A percentile compares a stretch with the other conserved stretches of the same genome.
Conservation (phyloP, 192 early-diverging fungal genomes). For the Rhizophagus prolifer region DNA sequence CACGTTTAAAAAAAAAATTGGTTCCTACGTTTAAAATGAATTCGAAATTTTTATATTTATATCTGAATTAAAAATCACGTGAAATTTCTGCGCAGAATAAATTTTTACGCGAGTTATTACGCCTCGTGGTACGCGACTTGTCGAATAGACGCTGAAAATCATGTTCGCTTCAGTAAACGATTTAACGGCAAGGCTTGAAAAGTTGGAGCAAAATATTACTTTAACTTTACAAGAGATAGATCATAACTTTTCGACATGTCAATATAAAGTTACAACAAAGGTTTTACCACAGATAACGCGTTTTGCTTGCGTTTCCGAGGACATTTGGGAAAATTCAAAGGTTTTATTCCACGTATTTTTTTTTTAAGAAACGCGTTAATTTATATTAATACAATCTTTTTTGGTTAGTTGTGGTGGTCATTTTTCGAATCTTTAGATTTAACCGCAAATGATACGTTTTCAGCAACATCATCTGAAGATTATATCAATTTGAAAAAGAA, state of each 20-base stretch:
- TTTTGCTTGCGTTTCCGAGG: constrained; percentile 43
- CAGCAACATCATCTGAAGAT: background rate
- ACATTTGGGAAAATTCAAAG: constrained; percentile 47
- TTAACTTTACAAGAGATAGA: constrained; percentile 56
- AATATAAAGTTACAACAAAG: constrained; percentile 49
- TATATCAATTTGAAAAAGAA: constrained; percentile 7
- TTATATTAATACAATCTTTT: background rate
- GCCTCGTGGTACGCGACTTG: too few relatives aligned
- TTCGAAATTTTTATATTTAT: too few relatives aligned
- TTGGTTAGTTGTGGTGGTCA: constrained; percentile 17
- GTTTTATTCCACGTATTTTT: constrained; percentile 25
- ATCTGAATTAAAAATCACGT: too few relatives aligned
- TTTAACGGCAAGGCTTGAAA: constrained; percentile 37
- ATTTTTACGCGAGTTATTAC: too few relatives aligned
- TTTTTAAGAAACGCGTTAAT: background rate
- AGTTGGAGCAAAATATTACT: constrained; percentile 56
- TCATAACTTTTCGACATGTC: constrained; percentile 55
- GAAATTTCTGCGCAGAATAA: too few relatives aligned
- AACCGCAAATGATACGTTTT: constrained; percentile 10
- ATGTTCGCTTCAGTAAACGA: constrained; percentile 13
- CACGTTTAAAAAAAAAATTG: too few relatives aligned
- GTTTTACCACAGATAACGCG: constrained; percentile 52
- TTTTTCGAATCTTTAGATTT: constrained; percentile 30
- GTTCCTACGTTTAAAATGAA: too few relatives aligned
- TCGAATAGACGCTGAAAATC: too few relatives aligned